Percentiles rank a stretch among this genome's conserved stretches.
phyloP scores from a whole-genome alignment of 768 basidiomycete species.

The Fibroporia radiculosa region DNA sequence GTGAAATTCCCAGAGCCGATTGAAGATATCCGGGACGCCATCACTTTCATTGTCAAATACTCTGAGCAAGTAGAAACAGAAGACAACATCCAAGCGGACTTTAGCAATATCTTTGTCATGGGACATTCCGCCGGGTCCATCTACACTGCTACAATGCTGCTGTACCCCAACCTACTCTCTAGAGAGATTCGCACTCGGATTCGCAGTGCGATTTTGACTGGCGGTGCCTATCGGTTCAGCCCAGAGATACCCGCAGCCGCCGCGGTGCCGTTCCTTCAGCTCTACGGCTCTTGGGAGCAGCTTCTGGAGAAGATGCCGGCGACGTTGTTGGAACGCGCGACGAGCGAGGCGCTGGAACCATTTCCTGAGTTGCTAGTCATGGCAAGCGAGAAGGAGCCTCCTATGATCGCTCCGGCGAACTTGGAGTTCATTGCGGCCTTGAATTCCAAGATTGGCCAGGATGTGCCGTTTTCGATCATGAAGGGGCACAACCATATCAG shows the following conservation, averaged over 20 bases:
- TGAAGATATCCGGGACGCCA: conserved; percentile 53
- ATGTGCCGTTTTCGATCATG: conserved; percentile 28
- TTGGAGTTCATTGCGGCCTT: conserved; percentile 33
- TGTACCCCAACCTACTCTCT: conserved; percentile 23
- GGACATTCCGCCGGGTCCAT: conserved; percentile 59
- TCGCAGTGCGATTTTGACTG: conserved; percentile 38
- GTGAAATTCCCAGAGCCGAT: conserved; percentile 46
- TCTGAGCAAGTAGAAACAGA: conserved; percentile 8
- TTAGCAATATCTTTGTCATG: conserved; percentile 37
- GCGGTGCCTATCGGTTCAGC: conserved; percentile 35
- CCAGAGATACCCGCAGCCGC: not conserved
- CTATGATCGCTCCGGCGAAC: conserved; percentile 30
- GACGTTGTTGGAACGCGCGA: conserved; percentile 30
- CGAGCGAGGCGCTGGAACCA: conserved; percentile 23
- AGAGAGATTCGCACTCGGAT: conserved; percentile 24
- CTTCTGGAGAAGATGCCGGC: conserved; percentile 32
- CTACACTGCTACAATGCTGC: conserved; percentile 38
- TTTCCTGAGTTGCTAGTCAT: conserved; percentile 44
- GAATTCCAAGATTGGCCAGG: conserved; percentile 25
- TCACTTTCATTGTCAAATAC: conserved; percentile 43
- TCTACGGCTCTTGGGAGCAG: conserved; percentile 30
- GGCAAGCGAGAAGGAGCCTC: conserved; percentile 47
- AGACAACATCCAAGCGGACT: conserved; percentile 26
- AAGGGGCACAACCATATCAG: conserved; percentile 62
- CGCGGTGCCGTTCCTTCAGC: conserved; percentile 13